A percentile compares a stretch with the other conserved stretches of the same genome.
Evolutionary conservation across 202 grass and related monocot species (phyloP).

Genomic region (Saccharum hybrid): DNA sequence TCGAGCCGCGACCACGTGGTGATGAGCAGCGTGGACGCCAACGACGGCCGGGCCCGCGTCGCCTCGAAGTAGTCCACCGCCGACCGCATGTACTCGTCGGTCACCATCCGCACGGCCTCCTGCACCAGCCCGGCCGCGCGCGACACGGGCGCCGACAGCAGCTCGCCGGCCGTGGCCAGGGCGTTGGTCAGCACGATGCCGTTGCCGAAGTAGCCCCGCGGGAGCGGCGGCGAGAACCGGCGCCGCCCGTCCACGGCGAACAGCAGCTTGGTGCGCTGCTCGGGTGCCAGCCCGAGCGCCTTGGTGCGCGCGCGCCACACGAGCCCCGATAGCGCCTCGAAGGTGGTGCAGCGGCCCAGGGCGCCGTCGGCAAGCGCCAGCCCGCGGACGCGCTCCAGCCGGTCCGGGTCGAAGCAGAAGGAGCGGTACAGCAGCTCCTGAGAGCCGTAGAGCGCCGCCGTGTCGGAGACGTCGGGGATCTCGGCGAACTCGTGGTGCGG

Average conservation of each 20-base stretch:
- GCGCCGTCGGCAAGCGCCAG: conserved; percentile 56
- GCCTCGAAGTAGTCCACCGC: conserved; percentile 82
- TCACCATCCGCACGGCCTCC: conserved; percentile 63
- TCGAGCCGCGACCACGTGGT: conserved; percentile 74
- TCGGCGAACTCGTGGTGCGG: conserved; percentile 77
- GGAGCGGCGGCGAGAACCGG: conserved; percentile 55
- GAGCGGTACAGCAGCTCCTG: conserved; percentile 70
- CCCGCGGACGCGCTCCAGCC: conserved; percentile 52
- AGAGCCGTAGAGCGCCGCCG: conserved; percentile 42
- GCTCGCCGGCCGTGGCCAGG: conserved; percentile 55
- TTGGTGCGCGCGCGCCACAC: conserved; percentile 71
- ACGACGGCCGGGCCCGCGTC: conserved; percentile 62
- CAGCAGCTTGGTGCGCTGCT: conserved; percentile 72
- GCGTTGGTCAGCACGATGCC: conserved; percentile 76
- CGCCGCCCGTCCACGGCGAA: conserved; percentile 68
- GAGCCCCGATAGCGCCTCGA: conserved; percentile 69
- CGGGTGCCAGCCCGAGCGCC: conserved; percentile 49
- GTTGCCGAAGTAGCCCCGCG: conserved; percentile 65
- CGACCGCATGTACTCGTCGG: conserved; percentile 76
- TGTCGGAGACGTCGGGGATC: conserved; percentile 66
- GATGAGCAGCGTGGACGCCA: conserved; percentile 66
- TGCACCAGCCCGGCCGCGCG: conserved; percentile 56
- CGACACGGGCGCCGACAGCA: conserved; percentile 52
- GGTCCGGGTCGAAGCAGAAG: conserved; percentile 71
- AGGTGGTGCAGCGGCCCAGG: conserved; percentile 59